Base-by-base conservation (phyloP, 2,329 filamentous ascomycete genomes). In the Scedosporium dehoogii region DNA sequence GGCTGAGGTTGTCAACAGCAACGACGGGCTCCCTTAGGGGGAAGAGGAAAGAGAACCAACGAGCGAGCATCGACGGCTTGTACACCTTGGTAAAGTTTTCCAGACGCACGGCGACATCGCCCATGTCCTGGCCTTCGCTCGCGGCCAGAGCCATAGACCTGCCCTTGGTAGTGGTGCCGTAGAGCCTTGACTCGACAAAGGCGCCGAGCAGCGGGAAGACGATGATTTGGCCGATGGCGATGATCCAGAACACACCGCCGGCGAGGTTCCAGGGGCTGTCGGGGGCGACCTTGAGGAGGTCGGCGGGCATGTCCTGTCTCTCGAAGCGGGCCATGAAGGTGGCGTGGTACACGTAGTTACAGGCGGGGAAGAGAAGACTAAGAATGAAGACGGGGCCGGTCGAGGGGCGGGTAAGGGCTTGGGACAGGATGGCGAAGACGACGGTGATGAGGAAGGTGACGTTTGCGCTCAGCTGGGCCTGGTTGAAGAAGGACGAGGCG, bases 401-500 rank as follows among this genome's bases (percentile, higher is more conserved):
- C 7, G 75, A 78, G 3, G 85, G 84, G 1, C 79, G 80, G 0
- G 82, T 85, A 18, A 90, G 77, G 16, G 91, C 85, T 73, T 97
- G 92, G 0, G 91, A 87, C 23, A 96, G 78, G 67, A 97, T 89
- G 16, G 89, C 92, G 1, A 97, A 79, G 2, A 96, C 75, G 27
- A 96, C 81, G 12, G 85, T 87, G 18, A 84, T 75, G 27, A 97
- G 86, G 7, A 88, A 87, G 48, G 90, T 82, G 0, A 86, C 85
- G 65, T 96, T 93, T 29, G 93, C 92, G 63, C 90, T 94, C 3
- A 97, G 83, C 72, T 97, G 92, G 0, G 92, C 87, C 70, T 88
- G 92, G 68, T 85, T 89, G 79, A 97, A 97, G 69, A 96, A 89
- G 7, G 89, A 85, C 0, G 88, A 91, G 27, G 89, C 89, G 48